Base-by-base conservation (phyloP, 108 stramenopile genomes). In the Epithemia pelagica region DNA sequence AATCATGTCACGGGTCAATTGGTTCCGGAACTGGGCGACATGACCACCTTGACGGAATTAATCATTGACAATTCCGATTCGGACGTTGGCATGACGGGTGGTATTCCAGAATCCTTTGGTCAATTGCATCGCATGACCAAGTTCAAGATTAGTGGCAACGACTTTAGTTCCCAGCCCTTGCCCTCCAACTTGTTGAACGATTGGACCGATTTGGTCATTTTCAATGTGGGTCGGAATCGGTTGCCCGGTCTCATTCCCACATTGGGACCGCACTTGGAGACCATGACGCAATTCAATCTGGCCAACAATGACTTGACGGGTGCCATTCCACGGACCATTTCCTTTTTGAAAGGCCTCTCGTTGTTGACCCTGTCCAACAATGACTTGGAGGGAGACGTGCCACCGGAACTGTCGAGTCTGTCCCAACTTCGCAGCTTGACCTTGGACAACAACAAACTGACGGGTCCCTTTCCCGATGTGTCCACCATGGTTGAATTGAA, bases 231-330 rank as follows among this genome's bases (percentile, higher is more conserved):
- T 15, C 37, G 37, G 10, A 46, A 46, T 46, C 37, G 15, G 15
- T 46, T 46, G 37, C 37, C 10, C 10, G 37, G 37, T 15, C 5
- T 10, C 5, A 46, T 46, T 46, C 37, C 37, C 5, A 46, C 37
- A 15, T 5, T 15, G 10, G 15, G 37, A 10, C 5, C 37, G 10
- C 10, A 10, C 10, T 5, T 5, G 5, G 10, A 46, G 15, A 10
- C 37, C 10, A 10, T 46, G 37, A 5, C 5, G 37, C 37, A 71
- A 26, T 31, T 71, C 24, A 28, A 58, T 32, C 25, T 73, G 18
- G 55, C 65, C 1, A 7, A 73, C 0, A 74, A 74, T 56, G 26
- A 23, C 0, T 53, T 74, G 30, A 24, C 55, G 3, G 73, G 73
- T 1, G 27, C 59, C n/a, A 56, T 74, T 1, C 61, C 73, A 19